phyloP scores from a whole-genome alignment of 2,329 filamentous ascomycete genomes.

The Emmonsiellopsis sp. region DNA sequence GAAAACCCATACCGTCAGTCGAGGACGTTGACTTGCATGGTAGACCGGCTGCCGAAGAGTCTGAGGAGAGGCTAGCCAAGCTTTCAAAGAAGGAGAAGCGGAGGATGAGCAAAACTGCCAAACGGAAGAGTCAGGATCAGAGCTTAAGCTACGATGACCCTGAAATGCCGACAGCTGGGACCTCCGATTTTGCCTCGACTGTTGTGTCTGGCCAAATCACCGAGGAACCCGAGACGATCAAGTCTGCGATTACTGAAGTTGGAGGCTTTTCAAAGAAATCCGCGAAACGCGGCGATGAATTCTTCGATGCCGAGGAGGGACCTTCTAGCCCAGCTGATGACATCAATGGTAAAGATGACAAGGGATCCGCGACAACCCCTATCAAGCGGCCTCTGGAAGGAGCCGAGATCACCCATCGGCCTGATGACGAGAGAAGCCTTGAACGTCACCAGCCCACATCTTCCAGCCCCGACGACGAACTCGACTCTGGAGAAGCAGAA shows the following conservation, averaged over 20 bases:
- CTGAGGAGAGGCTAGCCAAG: not conserved
- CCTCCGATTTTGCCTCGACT: not conserved
- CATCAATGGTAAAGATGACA: not conserved
- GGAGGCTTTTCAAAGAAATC: not conserved
- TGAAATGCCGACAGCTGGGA: not conserved
- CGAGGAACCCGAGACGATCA: not conserved
- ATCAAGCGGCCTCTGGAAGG: no score
- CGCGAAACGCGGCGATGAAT: not conserved
- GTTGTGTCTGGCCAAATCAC: not conserved
- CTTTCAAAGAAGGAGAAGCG: slow-evolving; percentile 8
- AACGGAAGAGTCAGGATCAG: slow-evolving; percentile 22
- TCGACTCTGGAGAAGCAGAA: not conserved
- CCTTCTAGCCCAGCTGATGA: slow-evolving; percentile 3
- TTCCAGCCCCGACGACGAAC: not conserved
- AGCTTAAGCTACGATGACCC: not conserved
- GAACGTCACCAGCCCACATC: not conserved
- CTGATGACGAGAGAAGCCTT: not conserved
- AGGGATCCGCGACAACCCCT: not conserved
- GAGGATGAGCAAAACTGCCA: slow-evolving; percentile 36
- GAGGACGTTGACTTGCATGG: not conserved
- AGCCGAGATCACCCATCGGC: not conserved
- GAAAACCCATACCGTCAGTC: slow-evolving; percentile 15
- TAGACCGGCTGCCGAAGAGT: not conserved
- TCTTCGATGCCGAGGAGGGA: slow-evolving; percentile 10
- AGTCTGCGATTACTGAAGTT: not conserved